A percentile compares a stretch with the other conserved stretches of the same genome.
Conservation (phyloP, 306 rosid genomes). For the Rosa rugosa region DNA sequence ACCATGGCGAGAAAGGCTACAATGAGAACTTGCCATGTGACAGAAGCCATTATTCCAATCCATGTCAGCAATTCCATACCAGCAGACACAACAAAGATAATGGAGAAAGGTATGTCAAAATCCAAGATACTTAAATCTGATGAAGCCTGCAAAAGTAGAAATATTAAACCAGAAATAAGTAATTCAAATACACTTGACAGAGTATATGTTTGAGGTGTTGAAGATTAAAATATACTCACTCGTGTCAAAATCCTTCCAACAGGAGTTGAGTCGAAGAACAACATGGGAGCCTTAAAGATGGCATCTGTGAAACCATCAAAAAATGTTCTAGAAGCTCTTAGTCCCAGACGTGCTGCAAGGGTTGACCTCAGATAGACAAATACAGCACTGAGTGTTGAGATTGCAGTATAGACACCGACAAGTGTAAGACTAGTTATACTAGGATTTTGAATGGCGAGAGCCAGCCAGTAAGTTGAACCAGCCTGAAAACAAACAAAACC, state of each 20-base stretch:
- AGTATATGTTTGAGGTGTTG: not conserved
- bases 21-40: conserved; percentile 84
- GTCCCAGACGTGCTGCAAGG: conserved; percentile 47
- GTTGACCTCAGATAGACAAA: conserved; percentile 47
- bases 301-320: conserved; percentile 57
- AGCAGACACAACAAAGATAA: conserved; percentile 30
- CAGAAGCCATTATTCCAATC: conserved; percentile 54
- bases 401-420: conserved; percentile 53
- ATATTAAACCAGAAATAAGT: not conserved
- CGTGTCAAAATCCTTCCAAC: conserved; percentile 75
- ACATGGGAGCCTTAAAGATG: conserved; percentile 80
- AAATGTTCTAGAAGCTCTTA: conserved; percentile 72
- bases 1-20: conserved; percentile 55
- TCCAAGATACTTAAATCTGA: conserved; percentile 83
- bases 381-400: conserved; percentile 47
- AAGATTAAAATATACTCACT: conserved; percentile 39
- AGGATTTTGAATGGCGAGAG: conserved; percentile 58
- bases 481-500: conserved; percentile 50
- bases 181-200: not conserved
- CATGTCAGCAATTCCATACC: conserved; percentile 34
- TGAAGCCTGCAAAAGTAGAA: conserved; percentile 58
- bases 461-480: conserved; percentile 67
- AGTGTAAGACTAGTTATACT: conserved; percentile 38
- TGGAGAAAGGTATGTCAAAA: conserved; percentile 63
- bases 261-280: conserved; percentile 83